Evolutionary conservation across 345 rosid species (phyloP), one percentile per base, ranked within the genome.

Genomic region (Eutrema heterophyllum): DNA sequence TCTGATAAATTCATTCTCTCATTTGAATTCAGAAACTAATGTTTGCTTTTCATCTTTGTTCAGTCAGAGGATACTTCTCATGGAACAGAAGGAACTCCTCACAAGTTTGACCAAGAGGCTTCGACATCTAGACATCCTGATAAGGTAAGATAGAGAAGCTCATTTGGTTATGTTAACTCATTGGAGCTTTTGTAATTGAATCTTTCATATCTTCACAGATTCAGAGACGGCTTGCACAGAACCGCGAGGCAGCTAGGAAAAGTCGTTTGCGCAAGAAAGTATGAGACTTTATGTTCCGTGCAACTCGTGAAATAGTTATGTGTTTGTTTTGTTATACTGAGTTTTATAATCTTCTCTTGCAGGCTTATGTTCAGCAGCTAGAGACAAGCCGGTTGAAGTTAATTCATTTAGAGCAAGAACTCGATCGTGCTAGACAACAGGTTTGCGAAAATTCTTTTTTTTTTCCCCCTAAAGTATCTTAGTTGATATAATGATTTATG

Each of bases 161-260:
- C 43, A 38, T 51, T 50, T 75, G 61, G 7, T 27, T 15, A 10
- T 59, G 14, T 51, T 43, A 9, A 1, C n/a, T n/a, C 46, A 29
- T 15, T 59, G 35, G 5, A 18, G 18, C 1, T 16, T 59, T 29
- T 54, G 7, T 43, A 6, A 16, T 38, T 13, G 3, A 46, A 9
- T 27, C 21, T 36, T 72, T 72, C 33, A 39, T 53, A 10, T 66
- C 26, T 78, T 43, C 39, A 49, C 74, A 92, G 99, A 78, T 87
- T 75, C 96, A 88, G 77, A 87, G 97, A 78, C 89, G 99, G 51
- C 97, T 92, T 27, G 97, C 97, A 14, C 97, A 92, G 74, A 95
- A 95, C 50, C 96, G 97, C 4, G 97, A 92, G 83, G 99, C 99
- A 81, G 99, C 99, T 56, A 90, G 97, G 68, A 95, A 95, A 78